Percentiles rank a stretch among this genome's conserved stretches.
Evolutionary conservation across 768 basidiomycete genomes (phyloP).

Genomic region (Kwoniella dendrophila): DNA sequence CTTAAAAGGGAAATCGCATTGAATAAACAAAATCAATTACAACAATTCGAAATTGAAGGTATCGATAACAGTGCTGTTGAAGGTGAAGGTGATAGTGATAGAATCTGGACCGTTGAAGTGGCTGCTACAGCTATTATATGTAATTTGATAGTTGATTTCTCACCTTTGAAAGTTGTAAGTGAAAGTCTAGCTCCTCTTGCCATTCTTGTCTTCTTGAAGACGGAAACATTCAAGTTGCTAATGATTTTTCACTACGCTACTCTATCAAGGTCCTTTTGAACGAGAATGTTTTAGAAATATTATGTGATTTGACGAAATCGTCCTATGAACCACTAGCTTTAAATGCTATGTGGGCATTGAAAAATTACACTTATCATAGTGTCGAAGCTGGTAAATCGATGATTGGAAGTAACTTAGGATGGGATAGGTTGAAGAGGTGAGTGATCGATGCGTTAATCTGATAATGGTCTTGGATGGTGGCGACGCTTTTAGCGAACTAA

Average conservation of each 20-base stretch:
- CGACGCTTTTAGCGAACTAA: no score
- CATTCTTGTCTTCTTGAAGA: not conserved
- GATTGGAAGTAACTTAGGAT: constrained; percentile 72
- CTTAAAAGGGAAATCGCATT: constrained; percentile 55
- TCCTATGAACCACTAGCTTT: constrained; percentile 65
- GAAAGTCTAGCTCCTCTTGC: not conserved
- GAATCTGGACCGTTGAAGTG: constrained; percentile 70
- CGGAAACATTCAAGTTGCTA: not conserved
- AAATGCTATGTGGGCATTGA: constrained; percentile 82
- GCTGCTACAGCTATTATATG: constrained; percentile 76
- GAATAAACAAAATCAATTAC: constrained; percentile 1
- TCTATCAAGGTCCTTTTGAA: constrained; percentile 65
- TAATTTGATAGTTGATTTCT: constrained; percentile 84
- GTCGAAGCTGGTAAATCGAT: constrained; percentile 64
- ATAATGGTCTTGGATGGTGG: no score
- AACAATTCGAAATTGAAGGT: constrained; percentile 52
- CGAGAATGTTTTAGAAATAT: constrained; percentile 67
- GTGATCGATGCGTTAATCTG: constrained; percentile 41
- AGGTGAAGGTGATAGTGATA: constrained; percentile 55
- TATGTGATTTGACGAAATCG: constrained; percentile 65
- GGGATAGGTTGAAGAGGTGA: constrained; percentile 65
- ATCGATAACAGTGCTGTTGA: constrained; percentile 7
- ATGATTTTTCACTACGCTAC: not conserved
- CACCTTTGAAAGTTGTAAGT: constrained; percentile 72
- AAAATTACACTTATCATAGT: constrained; percentile 75